Evolutionary conservation across 331 rosid species (phyloP), one percentile per base, ranked within the genome.

Genomic region (Malus hybrid): DNA sequence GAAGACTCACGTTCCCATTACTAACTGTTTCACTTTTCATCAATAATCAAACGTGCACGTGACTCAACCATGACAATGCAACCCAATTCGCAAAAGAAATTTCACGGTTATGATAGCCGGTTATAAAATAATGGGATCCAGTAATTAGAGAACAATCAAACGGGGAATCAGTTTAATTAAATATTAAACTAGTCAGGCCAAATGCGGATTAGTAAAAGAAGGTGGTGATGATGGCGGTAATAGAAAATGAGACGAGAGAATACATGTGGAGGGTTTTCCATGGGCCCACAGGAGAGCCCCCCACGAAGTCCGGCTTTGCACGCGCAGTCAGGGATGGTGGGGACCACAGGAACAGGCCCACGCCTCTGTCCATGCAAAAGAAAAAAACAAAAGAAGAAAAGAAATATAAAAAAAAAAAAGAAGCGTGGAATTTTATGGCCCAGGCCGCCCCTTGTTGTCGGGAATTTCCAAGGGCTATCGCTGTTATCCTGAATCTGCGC

Each of bases 301-400:
- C 87, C 90, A 86, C 82, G 81, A 86, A 83, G 87, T 81, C 84
- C 90, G 87, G 87, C 90, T 76, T 81, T 79, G 90, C 90, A 86
- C 86, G 90, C 90, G 90, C 83, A 86, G 90, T 83, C 90, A 83
- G 90, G 87, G 18, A 69, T 10, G 57, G 60, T 24, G 83, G 85
- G 88, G 63, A 69, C 87, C 72, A 77, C 71, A 54, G 18, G 20
- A 3, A 56, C 67, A 54, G 34, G 34, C 75, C 80, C 82, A 73
- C 85, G 87, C 90, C 77, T 18, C 24, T 81, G 82, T 78, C 86
- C 87, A 86, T 83, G 90, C 87, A 86, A 83, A 70, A 71, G 28
- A 19, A 2, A 55, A 7, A 0, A 19, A 28, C 2, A 19, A 22
- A 2, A 2, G 46, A 36, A 36, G 12, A 39, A 39, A 39, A 39